phyloP scores from a whole-genome alignment of 768 basidiomycete species.

The Boletus vermiculosoides region DNA sequence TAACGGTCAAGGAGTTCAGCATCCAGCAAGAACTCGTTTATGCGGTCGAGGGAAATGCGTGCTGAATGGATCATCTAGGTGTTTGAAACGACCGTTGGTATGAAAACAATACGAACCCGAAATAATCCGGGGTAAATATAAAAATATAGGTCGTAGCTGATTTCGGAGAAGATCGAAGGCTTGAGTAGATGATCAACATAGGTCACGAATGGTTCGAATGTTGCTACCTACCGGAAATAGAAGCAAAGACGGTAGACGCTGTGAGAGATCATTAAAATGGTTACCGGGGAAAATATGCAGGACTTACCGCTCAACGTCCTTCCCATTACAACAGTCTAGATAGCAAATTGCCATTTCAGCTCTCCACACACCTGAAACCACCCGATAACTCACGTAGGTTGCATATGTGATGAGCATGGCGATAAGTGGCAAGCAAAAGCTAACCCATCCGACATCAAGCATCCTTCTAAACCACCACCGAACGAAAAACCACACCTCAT shows the following conservation, averaged over 20 bases:
- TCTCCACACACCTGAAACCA: too few species aligned
- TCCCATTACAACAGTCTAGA: background rate
- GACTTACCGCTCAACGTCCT: background rate
- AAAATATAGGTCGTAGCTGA: background rate
- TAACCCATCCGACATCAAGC: background rate
- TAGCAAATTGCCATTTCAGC: background rate
- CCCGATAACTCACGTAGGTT: background rate
- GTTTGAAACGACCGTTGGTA: too few species aligned
- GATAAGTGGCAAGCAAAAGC: constrained; percentile 1
- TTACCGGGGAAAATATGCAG: background rate
- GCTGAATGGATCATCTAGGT: background rate
- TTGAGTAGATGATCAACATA: background rate
- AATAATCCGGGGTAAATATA: background rate
- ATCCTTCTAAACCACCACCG: too few species aligned
- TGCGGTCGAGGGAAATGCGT: constrained; percentile 4
- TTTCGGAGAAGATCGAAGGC: background rate
- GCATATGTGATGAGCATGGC: constrained; percentile 1
- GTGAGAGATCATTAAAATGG: background rate
- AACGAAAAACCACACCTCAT: background rate
- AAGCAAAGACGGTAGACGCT: constrained; percentile 2
- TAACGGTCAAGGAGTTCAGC: constrained; percentile 5
- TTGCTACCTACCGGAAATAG: constrained; percentile 1
- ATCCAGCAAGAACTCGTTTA: background rate
- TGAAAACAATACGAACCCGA: background rate
- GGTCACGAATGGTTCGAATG: background rate